These are phyloP conservation scores for Huntiella abstrusa DNA, from an alignment of 2,329 filamentous ascomycete species.

Conservation along the genomic window DNA sequence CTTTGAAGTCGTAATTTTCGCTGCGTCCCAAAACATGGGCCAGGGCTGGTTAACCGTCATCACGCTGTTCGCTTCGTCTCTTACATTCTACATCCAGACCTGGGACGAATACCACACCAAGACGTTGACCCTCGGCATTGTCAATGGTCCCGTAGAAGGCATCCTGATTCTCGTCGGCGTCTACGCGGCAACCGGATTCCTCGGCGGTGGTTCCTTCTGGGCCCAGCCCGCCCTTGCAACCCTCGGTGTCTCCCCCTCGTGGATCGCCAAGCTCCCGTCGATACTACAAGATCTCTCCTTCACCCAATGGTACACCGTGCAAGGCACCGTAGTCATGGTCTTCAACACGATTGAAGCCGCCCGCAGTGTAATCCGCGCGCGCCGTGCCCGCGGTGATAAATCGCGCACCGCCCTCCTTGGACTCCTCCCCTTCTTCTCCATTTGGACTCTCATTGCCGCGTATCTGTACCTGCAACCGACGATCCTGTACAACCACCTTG, in stretches of 20 bases:
- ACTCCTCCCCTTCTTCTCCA: slow-evolving; percentile 58
- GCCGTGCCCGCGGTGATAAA: slow-evolving; percentile 53
- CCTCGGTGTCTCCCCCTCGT: slow-evolving; percentile 40
- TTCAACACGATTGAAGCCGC: slow-evolving; percentile 70
- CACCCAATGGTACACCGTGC: slow-evolving; percentile 82
- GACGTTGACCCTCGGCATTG: slow-evolving; percentile 73
- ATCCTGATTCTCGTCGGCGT: slow-evolving; percentile 68
- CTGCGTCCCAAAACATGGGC: slow-evolving; percentile 79
- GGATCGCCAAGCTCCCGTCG: slow-evolving; percentile 19
- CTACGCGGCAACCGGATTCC: slow-evolving; percentile 64
- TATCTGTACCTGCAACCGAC: slow-evolving; percentile 75
- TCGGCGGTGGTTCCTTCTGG: slow-evolving; percentile 88
- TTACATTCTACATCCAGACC: slow-evolving; percentile 97
- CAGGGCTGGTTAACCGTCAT: slow-evolving; percentile 80
- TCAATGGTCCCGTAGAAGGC: slow-evolving; percentile 91
- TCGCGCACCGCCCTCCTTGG: slow-evolving; percentile 61
- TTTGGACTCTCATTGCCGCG: slow-evolving; percentile 56
- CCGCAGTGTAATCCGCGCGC: slow-evolving; percentile 66
- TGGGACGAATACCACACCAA: slow-evolving; percentile 99
- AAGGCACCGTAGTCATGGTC: slow-evolving; percentile 62
- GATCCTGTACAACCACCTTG: slow-evolving; percentile 64
- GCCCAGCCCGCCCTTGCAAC: slow-evolving; percentile 59
- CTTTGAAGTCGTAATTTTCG: slow-evolving; percentile 84
- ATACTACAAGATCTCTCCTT: slow-evolving; percentile 64
- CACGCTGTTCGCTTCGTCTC: slow-evolving; percentile 61